Percentiles rank a stretch among this genome's conserved stretches.
Evolutionary conservation across 495 filamentous ascomycete genomes (phyloP).

Genomic region (Thozetella sp.): DNA sequence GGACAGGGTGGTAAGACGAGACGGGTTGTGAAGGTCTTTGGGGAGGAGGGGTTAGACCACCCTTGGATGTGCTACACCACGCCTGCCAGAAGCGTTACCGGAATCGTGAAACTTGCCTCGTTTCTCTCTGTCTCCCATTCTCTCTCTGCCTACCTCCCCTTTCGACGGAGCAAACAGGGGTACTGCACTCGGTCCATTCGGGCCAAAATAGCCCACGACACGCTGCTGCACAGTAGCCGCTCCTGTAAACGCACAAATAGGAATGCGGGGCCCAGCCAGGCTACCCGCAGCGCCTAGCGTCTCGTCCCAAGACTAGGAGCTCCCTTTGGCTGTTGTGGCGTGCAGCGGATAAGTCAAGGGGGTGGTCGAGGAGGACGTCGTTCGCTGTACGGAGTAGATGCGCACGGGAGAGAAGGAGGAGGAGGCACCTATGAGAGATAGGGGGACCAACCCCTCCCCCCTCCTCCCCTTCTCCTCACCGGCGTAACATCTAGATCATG

Average conservation of each 20-base stretch:
- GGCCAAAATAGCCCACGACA: not conserved
- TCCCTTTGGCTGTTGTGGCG: not conserved
- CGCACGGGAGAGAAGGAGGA: not conserved
- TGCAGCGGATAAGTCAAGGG: slow-evolving; percentile 1
- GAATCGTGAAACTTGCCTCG: no score
- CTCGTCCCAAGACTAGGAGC: not conserved
- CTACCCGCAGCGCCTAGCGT: not conserved
- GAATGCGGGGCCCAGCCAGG: not conserved
- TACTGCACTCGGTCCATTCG: not conserved
- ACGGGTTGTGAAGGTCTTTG: not conserved
- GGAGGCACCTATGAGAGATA: no score
- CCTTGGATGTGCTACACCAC: no score
- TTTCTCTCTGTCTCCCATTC: no score
- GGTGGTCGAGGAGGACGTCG: not conserved
- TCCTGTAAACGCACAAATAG: not conserved
- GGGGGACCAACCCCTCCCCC: no score
- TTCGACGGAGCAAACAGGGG: not conserved
- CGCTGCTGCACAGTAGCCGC: not conserved
- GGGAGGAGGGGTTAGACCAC: not conserved
- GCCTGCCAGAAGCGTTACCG: no score
- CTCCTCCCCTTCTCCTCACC: not conserved
- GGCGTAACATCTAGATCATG: slow-evolving; percentile 1
- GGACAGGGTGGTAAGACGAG: not conserved
- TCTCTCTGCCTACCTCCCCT: not conserved
- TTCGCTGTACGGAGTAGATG: no score